Percentiles rank a stretch among this genome's conserved stretches.
Evolutionary conservation across 2,329 filamentous ascomycete species (phyloP).

Genomic region (Incumbomyces lentus): DNA sequence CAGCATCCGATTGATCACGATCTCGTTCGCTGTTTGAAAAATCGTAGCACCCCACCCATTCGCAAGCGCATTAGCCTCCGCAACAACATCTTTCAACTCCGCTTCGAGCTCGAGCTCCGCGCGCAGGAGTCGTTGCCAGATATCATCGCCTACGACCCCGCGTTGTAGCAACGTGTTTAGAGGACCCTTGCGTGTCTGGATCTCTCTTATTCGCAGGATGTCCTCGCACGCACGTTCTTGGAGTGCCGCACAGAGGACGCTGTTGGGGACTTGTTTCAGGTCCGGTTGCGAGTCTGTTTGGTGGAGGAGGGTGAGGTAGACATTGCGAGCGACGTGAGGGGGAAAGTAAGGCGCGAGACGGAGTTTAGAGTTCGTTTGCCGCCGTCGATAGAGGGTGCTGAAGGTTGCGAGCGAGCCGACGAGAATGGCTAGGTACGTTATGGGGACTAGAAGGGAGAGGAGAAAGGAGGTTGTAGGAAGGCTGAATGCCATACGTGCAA

Average conservation of each 20-base stretch:
- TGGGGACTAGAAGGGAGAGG: constrained; percentile 73
- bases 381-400: constrained; percentile 82
- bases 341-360: constrained; percentile 92
- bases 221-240: constrained; percentile 84
- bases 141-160: constrained; percentile 87
- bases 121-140: constrained; percentile 83
- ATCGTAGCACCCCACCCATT: constrained; percentile 88
- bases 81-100: constrained; percentile 83
- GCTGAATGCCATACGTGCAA: background rate
- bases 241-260: constrained; percentile 76
- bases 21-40: constrained; percentile 96
- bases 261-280: constrained; percentile 62
- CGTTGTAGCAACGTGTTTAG: constrained; percentile 73
- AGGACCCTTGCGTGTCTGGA: constrained; percentile 80
- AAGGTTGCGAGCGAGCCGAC: constrained; percentile 84
- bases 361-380: constrained; percentile 73
- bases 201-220: constrained; percentile 79
- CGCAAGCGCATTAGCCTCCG: constrained; percentile 76
- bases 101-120: constrained; percentile 98
- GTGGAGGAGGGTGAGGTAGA: constrained; percentile 88
- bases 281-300: constrained; percentile 47
- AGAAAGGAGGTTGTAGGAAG: constrained; percentile 52
- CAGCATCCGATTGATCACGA: constrained; percentile 71
- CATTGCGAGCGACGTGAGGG: constrained; percentile 78
- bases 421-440: constrained; percentile 82